These are phyloP conservation scores for Amyloporia xantha DNA, from an alignment of 768 basidiomycete species.

Conservation along the genomic window DNA sequence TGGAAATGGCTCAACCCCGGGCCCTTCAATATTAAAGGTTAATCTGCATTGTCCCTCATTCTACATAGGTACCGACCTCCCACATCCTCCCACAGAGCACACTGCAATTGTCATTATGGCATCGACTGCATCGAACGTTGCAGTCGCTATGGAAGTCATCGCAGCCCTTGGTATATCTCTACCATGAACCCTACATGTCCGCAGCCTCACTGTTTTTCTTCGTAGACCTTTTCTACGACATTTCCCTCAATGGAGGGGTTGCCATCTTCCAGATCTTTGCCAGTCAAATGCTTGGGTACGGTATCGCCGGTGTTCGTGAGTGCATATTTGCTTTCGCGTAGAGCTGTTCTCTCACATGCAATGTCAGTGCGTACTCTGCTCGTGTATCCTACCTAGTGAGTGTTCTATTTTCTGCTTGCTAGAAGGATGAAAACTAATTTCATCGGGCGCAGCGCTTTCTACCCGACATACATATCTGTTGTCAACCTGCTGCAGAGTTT, in stretches of 20 bases:
- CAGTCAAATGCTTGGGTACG: constrained; percentile 34
- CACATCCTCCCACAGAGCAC: constrained; percentile 33
- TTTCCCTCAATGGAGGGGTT: constrained; percentile 40
- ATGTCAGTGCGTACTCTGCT: constrained; percentile 38
- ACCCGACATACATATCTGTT: constrained; percentile 44
- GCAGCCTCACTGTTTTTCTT: neutral
- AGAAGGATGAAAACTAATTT: neutral
- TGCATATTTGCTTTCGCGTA: neutral
- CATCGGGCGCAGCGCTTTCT: constrained; percentile 32
- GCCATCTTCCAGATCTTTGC: constrained; percentile 53
- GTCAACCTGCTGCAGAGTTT: constrained; percentile 47
- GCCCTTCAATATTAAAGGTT: constrained; percentile 52
- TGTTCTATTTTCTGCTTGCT: neutral
- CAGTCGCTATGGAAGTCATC: constrained; percentile 52
- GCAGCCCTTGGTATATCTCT: constrained; percentile 42
- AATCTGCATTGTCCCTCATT: neutral
- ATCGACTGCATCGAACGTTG: constrained; percentile 51
- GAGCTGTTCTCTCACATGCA: neutral
- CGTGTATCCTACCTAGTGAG: constrained; percentile 47
- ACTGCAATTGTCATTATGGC: constrained; percentile 58
- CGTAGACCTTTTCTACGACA: constrained; percentile 45
- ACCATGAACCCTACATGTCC: neutral
- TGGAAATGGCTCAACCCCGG: constrained; percentile 60
- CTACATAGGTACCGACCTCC: constrained; percentile 6
- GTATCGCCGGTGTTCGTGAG: constrained; percentile 25